Evolutionary conservation across 2,329 filamentous ascomycete species (phyloP).

Genomic region (Corniculantispora saksenae): DNA sequence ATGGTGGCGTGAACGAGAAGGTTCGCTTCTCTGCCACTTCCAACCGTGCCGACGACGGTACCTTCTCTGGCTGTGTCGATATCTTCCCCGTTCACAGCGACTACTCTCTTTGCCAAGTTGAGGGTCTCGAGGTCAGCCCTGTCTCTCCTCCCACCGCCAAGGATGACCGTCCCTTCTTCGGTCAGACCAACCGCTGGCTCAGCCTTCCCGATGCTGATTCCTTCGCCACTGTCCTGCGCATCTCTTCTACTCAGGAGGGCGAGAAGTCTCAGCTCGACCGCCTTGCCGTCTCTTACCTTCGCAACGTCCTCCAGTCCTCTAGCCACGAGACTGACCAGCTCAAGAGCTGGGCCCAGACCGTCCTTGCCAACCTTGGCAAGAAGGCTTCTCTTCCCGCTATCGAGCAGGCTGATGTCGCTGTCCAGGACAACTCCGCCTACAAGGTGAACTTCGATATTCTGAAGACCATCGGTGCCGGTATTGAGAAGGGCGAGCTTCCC

Average conservation of each 20-base stretch:
- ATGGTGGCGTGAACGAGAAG: conserved; percentile 15
- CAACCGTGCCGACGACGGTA: conserved; percentile 13
- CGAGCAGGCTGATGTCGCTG: conserved; percentile 2
- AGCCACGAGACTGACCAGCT: conserved; percentile 18
- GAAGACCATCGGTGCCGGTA: conserved; percentile 11
- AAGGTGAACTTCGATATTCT: conserved; percentile 14
- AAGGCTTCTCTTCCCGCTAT: conserved; percentile 9
- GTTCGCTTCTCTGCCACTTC: conserved; percentile 17
- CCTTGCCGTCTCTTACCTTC: conserved; percentile 16
- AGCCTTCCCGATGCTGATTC: conserved; percentile 16
- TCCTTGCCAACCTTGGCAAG: conserved; percentile 13
- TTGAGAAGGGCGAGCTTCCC: conserved; percentile 15
- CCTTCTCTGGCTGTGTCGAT: conserved; percentile 17
- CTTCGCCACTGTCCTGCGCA: conserved; percentile 12
- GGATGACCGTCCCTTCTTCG: conserved; percentile 19
- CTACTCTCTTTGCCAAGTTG: conserved; percentile 15
- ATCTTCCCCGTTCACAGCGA: conserved; percentile 17
- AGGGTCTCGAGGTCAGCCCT: conserved; percentile 19
- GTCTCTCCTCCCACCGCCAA: conserved; percentile 16
- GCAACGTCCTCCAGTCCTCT: conserved; percentile 16
- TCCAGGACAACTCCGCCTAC: conserved; percentile 10
- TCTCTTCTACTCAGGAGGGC: conserved; percentile 9
- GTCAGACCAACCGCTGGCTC: conserved; percentile 17
- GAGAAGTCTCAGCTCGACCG: conserved; percentile 19
- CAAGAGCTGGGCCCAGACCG: conserved; percentile 17